Conservation (phyloP, 2,329 filamentous ascomycete species). For the Penicillium sp. region DNA sequence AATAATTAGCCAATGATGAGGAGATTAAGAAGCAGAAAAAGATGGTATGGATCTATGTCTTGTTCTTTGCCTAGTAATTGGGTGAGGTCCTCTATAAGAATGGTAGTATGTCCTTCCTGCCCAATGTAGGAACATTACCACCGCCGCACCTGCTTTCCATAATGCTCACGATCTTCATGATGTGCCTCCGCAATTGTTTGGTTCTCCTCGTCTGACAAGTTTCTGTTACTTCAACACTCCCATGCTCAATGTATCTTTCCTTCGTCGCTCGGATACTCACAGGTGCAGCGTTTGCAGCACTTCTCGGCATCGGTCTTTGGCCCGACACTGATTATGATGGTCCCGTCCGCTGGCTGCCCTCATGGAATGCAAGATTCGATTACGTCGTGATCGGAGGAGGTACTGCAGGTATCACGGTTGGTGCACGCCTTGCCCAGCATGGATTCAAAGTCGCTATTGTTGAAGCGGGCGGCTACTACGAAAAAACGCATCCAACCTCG, state of each 20-base stretch:
- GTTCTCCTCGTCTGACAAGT: background rate
- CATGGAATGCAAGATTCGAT: constrained; percentile 21
- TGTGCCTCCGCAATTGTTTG: background rate
- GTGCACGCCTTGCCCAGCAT: constrained; percentile 50
- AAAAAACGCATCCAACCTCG: constrained; percentile 51
- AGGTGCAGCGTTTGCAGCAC: background rate
- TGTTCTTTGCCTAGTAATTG: too few relatives aligned
- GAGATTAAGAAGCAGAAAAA: too few relatives aligned
- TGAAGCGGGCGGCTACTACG: constrained; percentile 44
- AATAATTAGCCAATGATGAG: too few relatives aligned
- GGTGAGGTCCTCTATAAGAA: background rate
- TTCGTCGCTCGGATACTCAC: background rate
- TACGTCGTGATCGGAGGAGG: constrained; percentile 35
- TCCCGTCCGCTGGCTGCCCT: constrained; percentile 3
- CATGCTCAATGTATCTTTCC: constrained; percentile 1
- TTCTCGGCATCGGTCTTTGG: background rate
- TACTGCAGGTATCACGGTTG: constrained; percentile 42
- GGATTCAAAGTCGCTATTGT: constrained; percentile 37
- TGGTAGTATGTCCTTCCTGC: background rate
- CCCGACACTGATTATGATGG: background rate
- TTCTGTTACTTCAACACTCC: background rate
- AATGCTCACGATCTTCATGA: background rate
- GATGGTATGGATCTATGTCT: too few relatives aligned
- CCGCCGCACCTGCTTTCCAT: background rate
- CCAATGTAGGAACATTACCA: background rate